These are phyloP conservation scores for Kazachstania sp. DNA, from an alignment of 1,139 yeast genomes.

Conservation along the genomic window DNA sequence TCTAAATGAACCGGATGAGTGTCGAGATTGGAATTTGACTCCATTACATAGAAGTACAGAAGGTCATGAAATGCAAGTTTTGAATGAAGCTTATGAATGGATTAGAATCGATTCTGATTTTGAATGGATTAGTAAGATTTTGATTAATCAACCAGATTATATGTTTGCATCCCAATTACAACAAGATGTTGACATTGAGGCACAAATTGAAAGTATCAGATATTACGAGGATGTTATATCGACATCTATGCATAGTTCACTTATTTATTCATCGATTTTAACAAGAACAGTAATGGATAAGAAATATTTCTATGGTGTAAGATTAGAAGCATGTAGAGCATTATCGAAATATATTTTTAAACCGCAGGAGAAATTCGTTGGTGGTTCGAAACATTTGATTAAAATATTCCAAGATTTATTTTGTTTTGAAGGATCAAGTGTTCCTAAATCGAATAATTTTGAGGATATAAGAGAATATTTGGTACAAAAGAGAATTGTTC, in stretches of 20 bases:
- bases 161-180: slow-evolving; percentile 92
- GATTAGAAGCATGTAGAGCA: slow-evolving; percentile 81
- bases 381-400: slow-evolving; percentile 64
- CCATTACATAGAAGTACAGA: slow-evolving; percentile 56
- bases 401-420: slow-evolving; percentile 60
- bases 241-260: slow-evolving; percentile 42
- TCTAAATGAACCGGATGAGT: slow-evolving; percentile 50
- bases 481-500: slow-evolving; percentile 60
- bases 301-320: slow-evolving; percentile 80
- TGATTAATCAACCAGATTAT: slow-evolving; percentile 84
- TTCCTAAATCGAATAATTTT: slow-evolving; percentile 80
- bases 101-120: slow-evolving; percentile 91
- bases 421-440: slow-evolving; percentile 57
- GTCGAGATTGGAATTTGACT: slow-evolving; percentile 61
- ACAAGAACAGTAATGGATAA: slow-evolving; percentile 75
- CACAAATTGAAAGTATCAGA: slow-evolving; percentile 76
- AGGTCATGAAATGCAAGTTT: slow-evolving; percentile 27
- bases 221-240: slow-evolving; percentile 48
- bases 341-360: slow-evolving; percentile 58
- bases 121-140: slow-evolving; percentile 86
- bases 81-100: slow-evolving; percentile 93
- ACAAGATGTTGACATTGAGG: slow-evolving; percentile 94
- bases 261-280: slow-evolving; percentile 66
- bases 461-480: slow-evolving; percentile 57
- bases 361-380: slow-evolving; percentile 45